These are phyloP conservation scores for Trebouxia gelatinosa DNA, from an alignment of 163 green algal species.

Conservation along the genomic window DNA sequence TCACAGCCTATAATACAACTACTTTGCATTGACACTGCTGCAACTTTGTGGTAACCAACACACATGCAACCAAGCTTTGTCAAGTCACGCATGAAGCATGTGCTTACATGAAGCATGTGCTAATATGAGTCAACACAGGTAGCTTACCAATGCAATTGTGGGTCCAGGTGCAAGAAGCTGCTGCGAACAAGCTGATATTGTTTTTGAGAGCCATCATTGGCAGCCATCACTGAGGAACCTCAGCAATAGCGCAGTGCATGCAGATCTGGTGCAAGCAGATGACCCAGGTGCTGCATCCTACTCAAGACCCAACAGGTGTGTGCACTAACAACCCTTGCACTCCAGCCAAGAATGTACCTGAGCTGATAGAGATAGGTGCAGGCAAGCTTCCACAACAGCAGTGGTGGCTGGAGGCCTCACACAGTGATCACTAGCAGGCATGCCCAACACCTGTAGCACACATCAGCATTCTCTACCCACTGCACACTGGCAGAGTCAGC, in stretches of 20 bases:
- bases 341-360: constrained; percentile 33
- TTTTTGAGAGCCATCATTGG: background rate
- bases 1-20: background rate
- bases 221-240: background rate
- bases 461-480: background rate
- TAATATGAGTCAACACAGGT: too few relatives aligned
- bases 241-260: background rate
- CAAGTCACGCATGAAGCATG: background rate
- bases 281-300: too few relatives aligned
- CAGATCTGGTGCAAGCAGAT: background rate
- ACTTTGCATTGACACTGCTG: background rate
- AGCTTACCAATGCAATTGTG: too few relatives aligned
- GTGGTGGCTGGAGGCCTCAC: constrained; percentile 58
- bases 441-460: background rate
- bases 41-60: background rate
- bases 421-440: constrained; percentile 49
- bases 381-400: constrained; percentile 28
- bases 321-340: too few relatives aligned
- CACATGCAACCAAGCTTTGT: background rate
- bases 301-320: background rate
- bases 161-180: too few relatives aligned
- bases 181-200: too few relatives aligned
- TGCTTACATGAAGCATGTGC: background rate
- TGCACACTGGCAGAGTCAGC: background rate
- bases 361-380: constrained; percentile 35